Evolutionary conservation across 805 yeast genomes (phyloP), one percentile per base, ranked within the genome.

Genomic region (Limtongozyma cylindracea): DNA sequence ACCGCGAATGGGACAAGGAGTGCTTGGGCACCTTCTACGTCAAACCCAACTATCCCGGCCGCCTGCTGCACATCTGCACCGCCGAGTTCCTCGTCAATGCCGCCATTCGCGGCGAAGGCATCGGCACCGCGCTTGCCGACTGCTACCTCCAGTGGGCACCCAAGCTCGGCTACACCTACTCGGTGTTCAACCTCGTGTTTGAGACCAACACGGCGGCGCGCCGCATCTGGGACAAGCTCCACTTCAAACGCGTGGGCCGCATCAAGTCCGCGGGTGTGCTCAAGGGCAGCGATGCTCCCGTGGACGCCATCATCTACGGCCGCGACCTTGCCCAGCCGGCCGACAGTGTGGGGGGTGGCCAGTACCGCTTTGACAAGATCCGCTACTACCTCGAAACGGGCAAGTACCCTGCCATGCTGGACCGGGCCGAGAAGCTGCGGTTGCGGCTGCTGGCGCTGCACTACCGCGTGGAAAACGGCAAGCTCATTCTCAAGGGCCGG

Each of bases 141-240:
- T 71, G 91, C 33, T 77, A 65, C 33, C 40, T 82, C 12, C 77
- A 71, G 27, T 88, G 96, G 96, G 78, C 95, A 1, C 84, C 84
- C 9, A 54, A 66, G 28, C 49, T 88, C 19, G 94, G 94, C 4
- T 84, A 74, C 43, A 73, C 84, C 1, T 73, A 78, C 30, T 61
- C 76, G 5, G 61, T 74, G 29, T 74, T 88, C 46, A 78, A 80
- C 30, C 49, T 84, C 25, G 78, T 84, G 3, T 88, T 76, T 42
- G 93, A 82, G 31, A 69, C 91, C 3, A 88, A 88, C 38, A 65
- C 61, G 11, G 70, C 91, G 2, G 88, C 91, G 4, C 53, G 88
- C 30, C 53, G 68, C 28, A 68, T 84, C 20, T 61, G 80, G 47
- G 91, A 77, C 33, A 51, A 67, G 8, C 53, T 72, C 19, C 67